Conservation (phyloP, 2,329 filamentous ascomycete genomes). For the Drechslerella coelobrocha region DNA sequence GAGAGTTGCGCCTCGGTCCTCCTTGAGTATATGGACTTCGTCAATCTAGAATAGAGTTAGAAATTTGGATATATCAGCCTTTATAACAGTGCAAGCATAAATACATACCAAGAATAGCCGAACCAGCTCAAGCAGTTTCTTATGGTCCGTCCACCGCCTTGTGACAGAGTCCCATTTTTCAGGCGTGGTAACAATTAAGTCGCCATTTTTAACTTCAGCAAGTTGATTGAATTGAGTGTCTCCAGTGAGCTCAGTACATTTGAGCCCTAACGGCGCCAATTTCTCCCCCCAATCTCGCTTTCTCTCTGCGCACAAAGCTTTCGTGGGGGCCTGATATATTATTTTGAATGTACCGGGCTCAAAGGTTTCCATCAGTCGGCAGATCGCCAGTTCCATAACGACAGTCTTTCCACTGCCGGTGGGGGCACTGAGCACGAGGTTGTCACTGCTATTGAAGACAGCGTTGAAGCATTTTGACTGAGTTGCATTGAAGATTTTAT, state of each 20-base stretch:
- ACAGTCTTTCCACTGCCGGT: slow-evolving; percentile 87
- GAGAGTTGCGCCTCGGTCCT: slow-evolving; percentile 76
- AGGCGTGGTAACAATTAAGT: slow-evolving; percentile 84
- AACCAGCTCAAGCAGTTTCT: slow-evolving; percentile 74
- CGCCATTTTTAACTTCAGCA: slow-evolving; percentile 72
- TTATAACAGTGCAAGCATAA: neutral
- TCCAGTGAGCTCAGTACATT: slow-evolving; percentile 79
- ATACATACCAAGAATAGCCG: slow-evolving; percentile 70
- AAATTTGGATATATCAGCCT: neutral
- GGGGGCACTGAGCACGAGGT: slow-evolving; percentile 79
- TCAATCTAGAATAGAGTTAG: slow-evolving; percentile 65
- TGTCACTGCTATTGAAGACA: slow-evolving; percentile 73
- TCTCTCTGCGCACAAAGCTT: slow-evolving; percentile 79
- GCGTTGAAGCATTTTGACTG: slow-evolving; percentile 78
- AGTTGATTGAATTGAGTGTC: slow-evolving; percentile 75
- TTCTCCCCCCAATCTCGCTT: slow-evolving; percentile 75
- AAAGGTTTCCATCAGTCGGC: slow-evolving; percentile 68
- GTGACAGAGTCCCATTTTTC: slow-evolving; percentile 94
- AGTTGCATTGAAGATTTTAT: slow-evolving; percentile 78
- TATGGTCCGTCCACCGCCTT: slow-evolving; percentile 82
- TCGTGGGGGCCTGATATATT: slow-evolving; percentile 84
- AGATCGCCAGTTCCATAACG: slow-evolving; percentile 81
- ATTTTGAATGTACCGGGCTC: slow-evolving; percentile 73
- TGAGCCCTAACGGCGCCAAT: slow-evolving; percentile 71
- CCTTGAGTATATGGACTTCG: slow-evolving; percentile 85